Conservation (phyloP, 2,329 filamentous ascomycete genomes). For the Alternaria conjuncta region DNA sequence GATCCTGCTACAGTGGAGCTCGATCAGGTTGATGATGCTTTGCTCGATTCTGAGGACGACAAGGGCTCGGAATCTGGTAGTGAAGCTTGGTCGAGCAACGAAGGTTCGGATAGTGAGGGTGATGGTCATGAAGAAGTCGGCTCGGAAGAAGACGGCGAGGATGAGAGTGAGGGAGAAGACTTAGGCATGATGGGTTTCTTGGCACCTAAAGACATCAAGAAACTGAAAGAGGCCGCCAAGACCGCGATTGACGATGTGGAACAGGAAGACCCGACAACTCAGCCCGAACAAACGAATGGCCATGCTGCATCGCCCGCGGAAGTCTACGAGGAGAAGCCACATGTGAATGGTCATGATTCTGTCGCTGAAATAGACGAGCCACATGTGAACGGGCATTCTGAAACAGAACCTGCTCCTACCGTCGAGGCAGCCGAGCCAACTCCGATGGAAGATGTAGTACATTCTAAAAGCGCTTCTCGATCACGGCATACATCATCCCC, state of each 20-base stretch:
- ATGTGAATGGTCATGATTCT: constrained; percentile 18
- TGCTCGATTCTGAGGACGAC: constrained; percentile 47
- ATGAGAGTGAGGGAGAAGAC: constrained; percentile 45
- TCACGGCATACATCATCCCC: constrained; percentile 41
- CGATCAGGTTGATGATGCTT: constrained; percentile 50
- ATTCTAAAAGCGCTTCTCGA: constrained; percentile 24
- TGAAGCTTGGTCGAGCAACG: constrained; percentile 48
- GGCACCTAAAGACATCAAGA: constrained; percentile 41
- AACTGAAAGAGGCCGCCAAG: constrained; percentile 43
- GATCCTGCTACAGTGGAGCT: constrained; percentile 48
- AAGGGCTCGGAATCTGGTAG: constrained; percentile 42
- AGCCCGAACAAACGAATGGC: constrained; percentile 26
- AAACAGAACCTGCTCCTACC: constrained; percentile 6
- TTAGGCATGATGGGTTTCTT: constrained; percentile 46
- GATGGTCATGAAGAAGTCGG: constrained; percentile 26
- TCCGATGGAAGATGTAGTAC: constrained; percentile 17
- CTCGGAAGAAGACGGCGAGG: constrained; percentile 29
- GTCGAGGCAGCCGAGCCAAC: constrained; percentile 23
- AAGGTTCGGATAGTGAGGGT: constrained; percentile 34
- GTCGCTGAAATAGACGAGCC: constrained; percentile 7
- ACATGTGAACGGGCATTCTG: constrained; percentile 20
- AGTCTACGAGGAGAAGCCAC: constrained; percentile 51
- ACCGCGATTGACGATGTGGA: constrained; percentile 27
- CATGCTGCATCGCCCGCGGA: constrained; percentile 50
- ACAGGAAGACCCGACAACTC: constrained; percentile 48